phyloP scores from a whole-genome alignment of 2,329 filamentous ascomycete genomes.

The Orbilia quercus region DNA sequence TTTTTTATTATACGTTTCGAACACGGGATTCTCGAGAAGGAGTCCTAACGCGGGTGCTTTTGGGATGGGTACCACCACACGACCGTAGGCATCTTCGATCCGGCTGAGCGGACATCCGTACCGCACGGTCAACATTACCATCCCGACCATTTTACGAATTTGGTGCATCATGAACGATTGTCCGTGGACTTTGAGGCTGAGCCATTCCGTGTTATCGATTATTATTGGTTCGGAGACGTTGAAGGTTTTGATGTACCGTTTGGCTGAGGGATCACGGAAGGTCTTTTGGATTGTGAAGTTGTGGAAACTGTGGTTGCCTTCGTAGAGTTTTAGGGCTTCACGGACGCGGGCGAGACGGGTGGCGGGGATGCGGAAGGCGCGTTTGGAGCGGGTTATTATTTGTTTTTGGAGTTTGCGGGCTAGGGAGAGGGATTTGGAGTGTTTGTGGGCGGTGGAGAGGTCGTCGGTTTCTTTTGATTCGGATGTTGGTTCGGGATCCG shows the following conservation, averaged over 20 bases:
- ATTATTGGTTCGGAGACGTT: constrained; percentile 81
- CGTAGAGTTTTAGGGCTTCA: constrained; percentile 77
- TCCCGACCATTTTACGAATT: constrained; percentile 95
- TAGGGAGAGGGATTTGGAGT: constrained; percentile 40
- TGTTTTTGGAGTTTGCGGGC: constrained; percentile 56
- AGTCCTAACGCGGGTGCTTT: constrained; percentile 92
- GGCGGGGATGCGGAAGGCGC: constrained; percentile 82
- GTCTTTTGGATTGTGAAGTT: constrained; percentile 97
- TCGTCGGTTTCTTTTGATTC: background rate
- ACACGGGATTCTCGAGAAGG: constrained; percentile 88
- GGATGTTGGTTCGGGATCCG: constrained; percentile 16
- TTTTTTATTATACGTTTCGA: constrained; percentile 85
- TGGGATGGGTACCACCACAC: constrained; percentile 82
- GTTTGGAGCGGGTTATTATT: constrained; percentile 68
- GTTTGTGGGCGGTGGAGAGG: constrained; percentile 22
- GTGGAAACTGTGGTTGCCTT: constrained; percentile 91
- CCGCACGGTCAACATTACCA: constrained; percentile 85
- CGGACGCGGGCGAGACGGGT: constrained; percentile 80
- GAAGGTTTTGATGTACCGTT: constrained; percentile 93
- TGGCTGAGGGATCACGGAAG: constrained; percentile 81
- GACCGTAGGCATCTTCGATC: constrained; percentile 78
- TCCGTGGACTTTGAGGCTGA: constrained; percentile 93
- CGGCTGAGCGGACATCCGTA: constrained; percentile 80
- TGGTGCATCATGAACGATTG: constrained; percentile 99
- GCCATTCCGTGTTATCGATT: constrained; percentile 93